A percentile compares a stretch with the other conserved stretches of the same genome.
phyloP scores from a whole-genome alignment of 2,329 filamentous ascomycete species.

The Colletotrichum noveboracense region DNA sequence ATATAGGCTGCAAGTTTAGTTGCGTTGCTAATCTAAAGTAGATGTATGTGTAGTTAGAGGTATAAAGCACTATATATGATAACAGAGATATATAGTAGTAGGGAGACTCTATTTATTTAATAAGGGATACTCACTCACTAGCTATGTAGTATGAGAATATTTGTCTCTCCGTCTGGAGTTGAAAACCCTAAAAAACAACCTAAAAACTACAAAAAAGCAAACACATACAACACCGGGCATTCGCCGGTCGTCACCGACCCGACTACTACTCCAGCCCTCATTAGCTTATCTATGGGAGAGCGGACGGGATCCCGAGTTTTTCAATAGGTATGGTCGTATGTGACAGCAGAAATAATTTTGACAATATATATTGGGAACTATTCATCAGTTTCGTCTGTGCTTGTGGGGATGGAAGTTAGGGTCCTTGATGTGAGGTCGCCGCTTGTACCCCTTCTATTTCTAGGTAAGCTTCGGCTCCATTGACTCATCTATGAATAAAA shows the following conservation, averaged over 20 bases:
- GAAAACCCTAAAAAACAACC: background rate
- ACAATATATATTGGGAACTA: background rate
- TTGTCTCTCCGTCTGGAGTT: background rate
- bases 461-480: background rate
- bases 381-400: background rate
- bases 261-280: background rate
- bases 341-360: accelerated
- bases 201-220: background rate
- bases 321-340: background rate
- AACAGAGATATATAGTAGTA: background rate
- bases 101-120: background rate
- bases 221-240: background rate
- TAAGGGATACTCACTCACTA: background rate
- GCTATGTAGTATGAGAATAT: background rate
- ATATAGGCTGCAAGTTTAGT: too few relatives aligned
- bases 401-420: background rate
- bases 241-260: background rate
- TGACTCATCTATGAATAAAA: background rate
- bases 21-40: too few relatives aligned
- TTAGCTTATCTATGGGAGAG: background rate
- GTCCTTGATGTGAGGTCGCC: background rate
- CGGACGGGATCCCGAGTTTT: background rate
- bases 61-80: too few relatives aligned
- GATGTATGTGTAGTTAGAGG: too few relatives aligned
- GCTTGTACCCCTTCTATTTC: background rate